Conservation (phyloP, 2,329 filamentous ascomycete species). For the Anisogramma anomala region DNA sequence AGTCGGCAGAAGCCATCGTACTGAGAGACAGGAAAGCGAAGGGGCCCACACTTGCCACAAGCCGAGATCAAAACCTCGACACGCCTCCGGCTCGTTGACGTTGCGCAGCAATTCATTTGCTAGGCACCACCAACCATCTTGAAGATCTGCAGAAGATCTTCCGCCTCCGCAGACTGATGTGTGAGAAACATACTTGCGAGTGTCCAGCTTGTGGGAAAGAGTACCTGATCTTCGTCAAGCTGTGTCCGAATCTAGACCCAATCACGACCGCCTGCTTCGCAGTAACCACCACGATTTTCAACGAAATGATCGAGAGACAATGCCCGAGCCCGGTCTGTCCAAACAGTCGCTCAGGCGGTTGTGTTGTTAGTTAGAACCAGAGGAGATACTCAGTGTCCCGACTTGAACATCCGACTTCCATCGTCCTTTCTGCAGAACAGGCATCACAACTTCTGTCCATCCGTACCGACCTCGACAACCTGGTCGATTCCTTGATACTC, state of each 20-base stretch:
- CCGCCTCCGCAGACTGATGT: slow-evolving; percentile 34
- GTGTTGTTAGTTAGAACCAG: slow-evolving; percentile 37
- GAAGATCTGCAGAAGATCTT: slow-evolving; percentile 12
- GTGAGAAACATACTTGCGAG: slow-evolving; percentile 43
- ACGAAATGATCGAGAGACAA: slow-evolving; percentile 40
- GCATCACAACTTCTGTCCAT: slow-evolving; percentile 42
- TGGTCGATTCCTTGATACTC: slow-evolving; percentile 80
- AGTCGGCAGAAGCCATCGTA: too few relatives aligned
- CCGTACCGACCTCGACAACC: slow-evolving; percentile 59
- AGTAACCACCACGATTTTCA: slow-evolving; percentile 28
- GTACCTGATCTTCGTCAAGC: slow-evolving; percentile 47
- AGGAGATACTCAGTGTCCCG: background rate
- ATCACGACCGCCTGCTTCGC: slow-evolving; percentile 36
- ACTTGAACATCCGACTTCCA: background rate
- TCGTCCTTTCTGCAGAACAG: background rate
- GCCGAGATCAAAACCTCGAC: background rate
- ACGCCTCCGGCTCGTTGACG: background rate
- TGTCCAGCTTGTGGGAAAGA: slow-evolving; percentile 50
- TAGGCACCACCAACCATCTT: slow-evolving; percentile 3
- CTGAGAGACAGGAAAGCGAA: too few relatives aligned
- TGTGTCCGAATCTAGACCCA: slow-evolving; percentile 40
- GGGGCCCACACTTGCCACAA: too few relatives aligned
- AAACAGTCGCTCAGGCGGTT: slow-evolving; percentile 45
- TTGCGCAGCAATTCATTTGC: slow-evolving; percentile 5
- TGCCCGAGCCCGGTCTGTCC: slow-evolving; percentile 50